Evolutionary conservation across 352 stramenopile genomes (phyloP).

Genomic region (Sclerospora graminicola): DNA sequence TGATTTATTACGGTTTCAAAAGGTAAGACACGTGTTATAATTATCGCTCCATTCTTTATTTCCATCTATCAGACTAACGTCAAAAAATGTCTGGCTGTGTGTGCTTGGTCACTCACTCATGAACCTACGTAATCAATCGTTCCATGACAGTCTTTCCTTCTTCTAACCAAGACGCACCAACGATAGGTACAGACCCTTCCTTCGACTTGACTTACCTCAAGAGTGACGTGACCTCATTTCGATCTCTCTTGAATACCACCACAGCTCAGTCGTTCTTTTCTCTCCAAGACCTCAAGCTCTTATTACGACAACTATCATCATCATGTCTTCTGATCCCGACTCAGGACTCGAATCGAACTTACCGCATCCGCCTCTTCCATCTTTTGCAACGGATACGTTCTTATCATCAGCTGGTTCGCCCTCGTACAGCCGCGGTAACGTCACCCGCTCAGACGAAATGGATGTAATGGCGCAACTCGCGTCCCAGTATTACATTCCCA

Average conservation of each 20-base stretch:
- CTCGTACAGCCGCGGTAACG: constrained; percentile 16
- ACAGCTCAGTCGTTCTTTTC: too few relatives aligned
- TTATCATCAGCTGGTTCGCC: constrained; percentile 16
- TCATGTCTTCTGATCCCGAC: constrained; percentile 13
- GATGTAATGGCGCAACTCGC: constrained; percentile 78
- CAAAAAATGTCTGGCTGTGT: too few relatives aligned
- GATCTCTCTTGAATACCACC: too few relatives aligned
- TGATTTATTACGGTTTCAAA: neutral
- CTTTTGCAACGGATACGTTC: constrained; percentile 22
- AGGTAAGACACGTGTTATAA: neutral
- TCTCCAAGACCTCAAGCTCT: neutral
- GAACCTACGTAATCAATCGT: too few relatives aligned
- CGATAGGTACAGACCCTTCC: neutral
- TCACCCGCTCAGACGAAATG: constrained; percentile 28
- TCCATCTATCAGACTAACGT: neutral
- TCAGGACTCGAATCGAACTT: neutral
- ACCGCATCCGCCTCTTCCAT: constrained; percentile 16
- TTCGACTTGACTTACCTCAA: too few relatives aligned
- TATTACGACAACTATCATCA: neutral
- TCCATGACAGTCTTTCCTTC: neutral
- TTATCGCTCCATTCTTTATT: neutral
- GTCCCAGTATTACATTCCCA: constrained; percentile 68
- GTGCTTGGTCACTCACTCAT: neutral
- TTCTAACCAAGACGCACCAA: neutral
- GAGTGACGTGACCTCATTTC: too few relatives aligned